phyloP scores from a whole-genome alignment of 305 asterid species.

The Fraxinus sp. region DNA sequence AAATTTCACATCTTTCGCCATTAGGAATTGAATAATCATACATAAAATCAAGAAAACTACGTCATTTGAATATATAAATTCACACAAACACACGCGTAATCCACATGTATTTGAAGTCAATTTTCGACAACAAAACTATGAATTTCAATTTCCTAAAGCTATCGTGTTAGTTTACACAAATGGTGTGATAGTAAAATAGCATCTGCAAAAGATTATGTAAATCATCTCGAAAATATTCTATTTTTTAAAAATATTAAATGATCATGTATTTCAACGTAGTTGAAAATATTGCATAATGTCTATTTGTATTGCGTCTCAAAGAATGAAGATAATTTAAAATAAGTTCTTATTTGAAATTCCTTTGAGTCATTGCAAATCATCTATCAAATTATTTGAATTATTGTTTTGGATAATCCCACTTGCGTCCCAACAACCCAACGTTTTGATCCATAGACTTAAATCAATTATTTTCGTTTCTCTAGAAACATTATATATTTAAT shows the following conservation, averaged over 20 bases:
- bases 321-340: neutral
- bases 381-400: neutral
- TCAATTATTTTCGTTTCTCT: neutral
- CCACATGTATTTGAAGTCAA: neutral
- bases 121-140: too few relatives aligned
- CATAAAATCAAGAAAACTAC: neutral
- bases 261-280: neutral
- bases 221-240: neutral
- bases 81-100: neutral
- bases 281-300: too few relatives aligned
- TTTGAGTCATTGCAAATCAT: neutral
- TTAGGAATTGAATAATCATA: neutral
- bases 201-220: neutral
- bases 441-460: neutral
- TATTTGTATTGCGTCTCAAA: neutral
- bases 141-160: too few relatives aligned
- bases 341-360: neutral
- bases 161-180: neutral
- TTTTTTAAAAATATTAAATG: too few relatives aligned
- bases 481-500: neutral
- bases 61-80: neutral
- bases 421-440: neutral
- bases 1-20: neutral
- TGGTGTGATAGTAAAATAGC: neutral
- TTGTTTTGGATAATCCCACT: neutral